Base-by-base conservation (phyloP, 768 basidiomycete species). In the Nevesoporus exiguus region DNA sequence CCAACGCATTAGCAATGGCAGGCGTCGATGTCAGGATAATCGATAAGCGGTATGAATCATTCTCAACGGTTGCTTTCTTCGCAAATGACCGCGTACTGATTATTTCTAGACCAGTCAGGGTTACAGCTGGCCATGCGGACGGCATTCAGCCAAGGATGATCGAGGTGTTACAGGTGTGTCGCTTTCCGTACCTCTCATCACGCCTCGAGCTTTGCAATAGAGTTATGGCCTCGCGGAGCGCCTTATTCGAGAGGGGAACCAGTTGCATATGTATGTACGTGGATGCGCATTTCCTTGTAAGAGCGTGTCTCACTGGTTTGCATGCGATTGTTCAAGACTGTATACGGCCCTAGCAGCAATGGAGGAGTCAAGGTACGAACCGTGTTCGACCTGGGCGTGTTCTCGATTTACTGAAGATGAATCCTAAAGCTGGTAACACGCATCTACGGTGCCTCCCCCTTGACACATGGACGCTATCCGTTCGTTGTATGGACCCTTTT, bases 251-350 rank as follows among this genome's bases (percentile, higher is more conserved):
- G 79, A 87, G 61, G 86, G 80, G 4, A 82, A 81, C 54, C 84
- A 85, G 44, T 76, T 89, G 75, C 80, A 86, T 54, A 77, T 81
- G 68, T 81, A 80, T 43, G 88, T 88, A 64, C 56, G 80, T 71
- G 3, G 40, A 7, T 9, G 10, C 15, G 41, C 3, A 0, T 5
- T 47, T 19, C 15, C 3, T 19, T 13, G 11, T 3, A n/a, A 13
- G 8, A n/a, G 21, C 11, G 11, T n/a, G 21, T 19, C 21, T 36
- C 40, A 37, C 19, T 5, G 5, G 5, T 24, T 2, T 29, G 27
- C 27, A 29, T 8, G 31, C n/a, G 10, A 14, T 19, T 19, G 13
- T 51, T 22, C 5, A 48, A 90, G 88, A 82, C 86, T 7, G 87
- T 88, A 63, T 90, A 89, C 62, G 83, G 22, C 14, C 21, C 21